phyloP scores from a whole-genome alignment of 306 rosid species.

The Spatholobus suberectus region DNA sequence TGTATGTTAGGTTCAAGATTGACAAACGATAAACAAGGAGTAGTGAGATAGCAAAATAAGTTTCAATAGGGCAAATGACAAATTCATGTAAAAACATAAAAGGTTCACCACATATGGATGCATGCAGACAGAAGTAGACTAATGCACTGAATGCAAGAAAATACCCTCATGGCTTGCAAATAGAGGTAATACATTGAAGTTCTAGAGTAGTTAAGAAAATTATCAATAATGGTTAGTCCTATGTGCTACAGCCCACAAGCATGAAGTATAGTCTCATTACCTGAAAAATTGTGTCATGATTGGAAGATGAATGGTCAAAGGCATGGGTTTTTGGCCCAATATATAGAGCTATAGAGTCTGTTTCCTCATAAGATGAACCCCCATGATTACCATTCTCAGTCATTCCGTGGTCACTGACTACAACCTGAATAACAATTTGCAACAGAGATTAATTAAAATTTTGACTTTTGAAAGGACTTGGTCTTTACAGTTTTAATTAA shows the following conservation, averaged over 20 bases:
- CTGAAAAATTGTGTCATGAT: conserved; percentile 65
- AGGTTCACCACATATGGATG: conserved; percentile 2
- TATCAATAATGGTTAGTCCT: conserved; percentile 16
- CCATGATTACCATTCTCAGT: conserved; percentile 92
- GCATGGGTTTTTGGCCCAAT: conserved; percentile 62
- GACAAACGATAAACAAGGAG: conserved; percentile 27
- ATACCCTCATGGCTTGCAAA: conserved; percentile 14
- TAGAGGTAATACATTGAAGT: conserved; percentile 9
- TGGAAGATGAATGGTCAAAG: conserved; percentile 44
- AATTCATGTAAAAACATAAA: conserved; percentile 5
- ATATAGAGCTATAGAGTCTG: conserved; percentile 81
- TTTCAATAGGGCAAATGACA: neutral
- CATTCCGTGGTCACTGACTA: conserved; percentile 98
- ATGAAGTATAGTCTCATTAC: conserved; percentile 52
- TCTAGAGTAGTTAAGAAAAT: conserved; percentile 26
- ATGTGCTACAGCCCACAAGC: conserved; percentile 26
- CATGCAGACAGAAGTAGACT: conserved; percentile 17
- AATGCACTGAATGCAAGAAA: conserved; percentile 25
- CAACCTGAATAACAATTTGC: conserved; percentile 56
- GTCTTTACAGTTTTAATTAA: conserved; percentile 19
- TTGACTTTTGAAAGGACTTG: neutral
- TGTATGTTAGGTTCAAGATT: conserved; percentile 25
- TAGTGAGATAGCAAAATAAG: conserved; percentile 4
- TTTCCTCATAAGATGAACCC: conserved; percentile 94
- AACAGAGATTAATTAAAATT: conserved; percentile 30